Base-by-base conservation (phyloP, 192 early-diverging fungal genomes). In the Glomus cerebriforme region DNA sequence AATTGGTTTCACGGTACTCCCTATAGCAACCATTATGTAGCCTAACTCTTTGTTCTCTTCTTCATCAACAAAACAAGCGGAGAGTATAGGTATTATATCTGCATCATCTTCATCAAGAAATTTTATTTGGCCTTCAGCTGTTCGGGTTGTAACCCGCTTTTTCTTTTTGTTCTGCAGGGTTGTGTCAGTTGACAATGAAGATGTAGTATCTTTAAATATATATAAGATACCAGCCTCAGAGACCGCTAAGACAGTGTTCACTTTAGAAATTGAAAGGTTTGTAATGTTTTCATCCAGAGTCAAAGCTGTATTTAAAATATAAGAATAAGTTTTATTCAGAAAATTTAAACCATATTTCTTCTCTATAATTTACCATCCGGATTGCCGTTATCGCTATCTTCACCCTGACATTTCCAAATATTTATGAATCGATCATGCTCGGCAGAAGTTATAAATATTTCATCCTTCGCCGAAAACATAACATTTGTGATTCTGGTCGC, bases 381-480 rank as follows among this genome's bases (percentile, higher is more conserved):
- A 65, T 83, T 85, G 24, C 79, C 82, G 22, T 82, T 80, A 66
- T 85, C 79, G 24, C 83, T 71, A 59, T 81, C 84, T 13, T 81
- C 81, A 43, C 67, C 71, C 24, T 83, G 81, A 65, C 82, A 82
- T 24, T 89, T 85, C 88, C 88, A 89, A 31, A 89, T 82, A 74
- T 89, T 89, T 22, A 89, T 84, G 73, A 85, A 88, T 17, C 88
- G 84, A 77, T 86, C 87, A 64, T 88, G 82, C 63, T 87, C 85
- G 15, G 86, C 87, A 12, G 79, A 83, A 2, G 84, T 86, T 10
- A 86, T 80, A 43, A 84, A 80, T 13, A 88, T 80, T 79, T 85
- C 83, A 71, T 90, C 87, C 31, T 83, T 79, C n/a, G 76, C 70
- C 26, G 83, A 83, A 58, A 89, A 89, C 24, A 85, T 73, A 47